Base-by-base conservation (phyloP, 352 stramenopile genomes). In the Globisporangium parvum region DNA sequence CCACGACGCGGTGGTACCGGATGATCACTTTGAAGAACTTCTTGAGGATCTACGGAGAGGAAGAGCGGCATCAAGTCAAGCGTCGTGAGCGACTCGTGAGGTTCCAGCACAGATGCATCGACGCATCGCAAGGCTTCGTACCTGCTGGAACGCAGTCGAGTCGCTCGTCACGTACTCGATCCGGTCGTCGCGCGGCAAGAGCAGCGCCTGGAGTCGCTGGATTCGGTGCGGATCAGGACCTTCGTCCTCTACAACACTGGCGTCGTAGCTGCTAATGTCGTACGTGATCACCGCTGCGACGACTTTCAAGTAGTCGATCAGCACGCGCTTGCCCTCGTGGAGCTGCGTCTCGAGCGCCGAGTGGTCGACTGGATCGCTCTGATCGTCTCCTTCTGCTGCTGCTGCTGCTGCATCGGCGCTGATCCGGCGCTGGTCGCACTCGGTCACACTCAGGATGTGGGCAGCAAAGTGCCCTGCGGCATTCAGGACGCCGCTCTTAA, bases 21-120 rank as follows among this genome's bases (percentile, higher is more conserved):
- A 63, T 59, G 15, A 70, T 31, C 12, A 54, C 57, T n/a, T 62
- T 65, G 51, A 71, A 70, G 49, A 63, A 67, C 21, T 57, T 57
- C 28, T 61, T 63, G 41, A 70, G n/a, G 23, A 69, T 64, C 61
- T 69, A 21, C n/a, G 45, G 26, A 20, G 15, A 14, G 24, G 14
- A 6, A 58, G 6, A 26, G 14, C 45, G 18, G 21, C 17, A 39
- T 23, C 0, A 10, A 18, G 20, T 18, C 21, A 14, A 20, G n/a
- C n/a, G n/a, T n/a, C n/a, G n/a, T n/a, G n/a, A n/a, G n/a, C n/a
- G n/a, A n/a, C 1, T 17, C 11, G 17, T 31, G 10, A 11, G 31
- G 31, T 8, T 10, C 31, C 12, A 37, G 31, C 1, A 12, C 31
- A 2, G 37, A 10, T 9, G 17, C 37, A 18, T n/a, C 11, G 23